Conservation (phyloP, 2,329 filamentous ascomycete species). For the Fusarium pininemorale region DNA sequence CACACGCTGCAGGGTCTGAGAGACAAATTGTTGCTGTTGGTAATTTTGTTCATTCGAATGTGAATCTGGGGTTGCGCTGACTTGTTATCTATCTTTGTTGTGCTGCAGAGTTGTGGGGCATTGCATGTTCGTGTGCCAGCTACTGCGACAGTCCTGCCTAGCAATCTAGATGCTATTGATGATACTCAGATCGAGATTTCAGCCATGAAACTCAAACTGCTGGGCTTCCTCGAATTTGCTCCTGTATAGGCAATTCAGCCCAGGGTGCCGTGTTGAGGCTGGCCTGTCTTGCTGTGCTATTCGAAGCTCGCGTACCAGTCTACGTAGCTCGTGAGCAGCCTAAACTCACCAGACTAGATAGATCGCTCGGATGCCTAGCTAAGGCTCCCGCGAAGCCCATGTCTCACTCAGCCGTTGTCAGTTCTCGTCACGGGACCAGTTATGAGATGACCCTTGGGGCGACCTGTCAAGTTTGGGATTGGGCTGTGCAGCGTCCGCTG, state of each 20-base stretch:
- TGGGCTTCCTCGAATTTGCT: not conserved
- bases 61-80: conserved; percentile 2
- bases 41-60: conserved; percentile 8
- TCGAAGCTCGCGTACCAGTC: not conserved
- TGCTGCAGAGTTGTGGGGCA: conserved; percentile 3
- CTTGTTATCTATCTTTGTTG: not conserved
- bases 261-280: conserved; percentile 15
- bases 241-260: not conserved
- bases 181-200: conserved; percentile 12
- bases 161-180: not conserved
- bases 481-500: conserved; percentile 14
- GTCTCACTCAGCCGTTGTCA: conserved; percentile 17
- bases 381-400: conserved; percentile 25
- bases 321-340: conserved; percentile 17
- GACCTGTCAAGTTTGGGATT: conserved; percentile 17
- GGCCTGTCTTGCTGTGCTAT: conserved; percentile 25
- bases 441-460: conserved; percentile 11
- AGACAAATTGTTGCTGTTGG: conserved; percentile 13
- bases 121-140: not conserved
- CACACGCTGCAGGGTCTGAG: conserved; percentile 39
- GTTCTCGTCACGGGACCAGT: conserved; percentile 23
- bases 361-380: conserved; percentile 23
- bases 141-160: not conserved
- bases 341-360: conserved; percentile 11
- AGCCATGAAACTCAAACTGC: conserved; percentile 13